Evolutionary conservation across 371 early-diverging fungal genomes (phyloP).

Genomic region (Syncephalastrum contaminatum): DNA sequence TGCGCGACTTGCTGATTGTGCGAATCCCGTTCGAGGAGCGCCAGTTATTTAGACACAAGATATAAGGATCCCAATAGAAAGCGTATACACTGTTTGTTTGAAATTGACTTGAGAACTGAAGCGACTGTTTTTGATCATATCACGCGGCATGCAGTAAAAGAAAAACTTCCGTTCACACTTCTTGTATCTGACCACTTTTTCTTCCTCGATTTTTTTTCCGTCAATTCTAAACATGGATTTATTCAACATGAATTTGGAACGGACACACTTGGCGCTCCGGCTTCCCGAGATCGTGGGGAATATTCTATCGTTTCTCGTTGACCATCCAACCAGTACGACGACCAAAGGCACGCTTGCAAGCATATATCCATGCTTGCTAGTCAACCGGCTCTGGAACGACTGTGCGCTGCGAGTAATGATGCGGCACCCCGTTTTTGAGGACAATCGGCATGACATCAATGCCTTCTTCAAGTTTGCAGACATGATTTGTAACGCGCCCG

Average conservation of each 20-base stretch:
- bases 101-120: too few species aligned
- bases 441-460: conserved; percentile 17
- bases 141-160: conserved; percentile 4
- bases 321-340: background rate
- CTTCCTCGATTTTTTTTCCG: conserved; percentile 11
- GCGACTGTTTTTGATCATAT: too few species aligned
- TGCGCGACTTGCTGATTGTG: conserved; percentile 42
- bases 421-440: conserved; percentile 35
- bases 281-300: conserved; percentile 42
- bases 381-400: conserved; percentile 45
- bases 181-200: conserved; percentile 17
- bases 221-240: background rate
- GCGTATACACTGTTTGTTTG: too few species aligned
- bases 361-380: conserved; percentile 36
- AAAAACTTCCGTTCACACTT: conserved; percentile 11
- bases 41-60: conserved; percentile 38
- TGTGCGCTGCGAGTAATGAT: conserved; percentile 33
- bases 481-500: conserved; percentile 3
- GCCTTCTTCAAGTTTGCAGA: conserved; percentile 14
- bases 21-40: conserved; percentile 48
- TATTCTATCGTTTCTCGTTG: conserved; percentile 18
- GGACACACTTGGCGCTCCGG: conserved; percentile 26
- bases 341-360: conserved; percentile 12
- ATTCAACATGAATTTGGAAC: conserved; percentile 6
- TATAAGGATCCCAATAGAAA: background rate